Percentiles rank a stretch among this genome's conserved stretches.
Evolutionary conservation across 768 basidiomycete genomes (phyloP).

Genomic region (Hericium rajendrae): DNA sequence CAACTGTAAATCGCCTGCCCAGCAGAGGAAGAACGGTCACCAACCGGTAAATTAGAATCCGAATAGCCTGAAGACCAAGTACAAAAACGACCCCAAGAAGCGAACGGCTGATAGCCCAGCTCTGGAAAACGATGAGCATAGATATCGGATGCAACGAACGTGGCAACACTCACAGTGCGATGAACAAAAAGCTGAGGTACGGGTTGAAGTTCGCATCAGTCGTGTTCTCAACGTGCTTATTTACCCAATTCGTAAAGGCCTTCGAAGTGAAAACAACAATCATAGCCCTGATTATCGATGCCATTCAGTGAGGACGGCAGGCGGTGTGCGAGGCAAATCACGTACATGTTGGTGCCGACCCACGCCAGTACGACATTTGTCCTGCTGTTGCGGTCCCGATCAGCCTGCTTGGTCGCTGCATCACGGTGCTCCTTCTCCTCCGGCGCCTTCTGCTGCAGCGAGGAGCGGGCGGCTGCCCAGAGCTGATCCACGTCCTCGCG

Average conservation of each 20-base stretch:
- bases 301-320: slow-evolving; percentile 7
- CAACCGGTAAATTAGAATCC: slow-evolving; percentile 35
- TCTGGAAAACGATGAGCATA: slow-evolving; percentile 25
- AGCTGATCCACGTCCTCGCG: slow-evolving; percentile 84
- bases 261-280: slow-evolving; percentile 68
- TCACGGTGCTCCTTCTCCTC: slow-evolving; percentile 76
- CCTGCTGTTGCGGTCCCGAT: slow-evolving; percentile 75
- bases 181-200: slow-evolving; percentile 82
- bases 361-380: slow-evolving; percentile 80
- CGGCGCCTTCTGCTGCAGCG: slow-evolving; percentile 59
- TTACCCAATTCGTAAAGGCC: slow-evolving; percentile 69
- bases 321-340: slow-evolving; percentile 13
- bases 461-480: slow-evolving; percentile 67
- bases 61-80: slow-evolving; percentile 67
- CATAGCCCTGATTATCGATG: slow-evolving; percentile 38
- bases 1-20: not conserved
- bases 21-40: not conserved
- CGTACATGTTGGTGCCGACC: slow-evolving; percentile 79
- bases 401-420: slow-evolving; percentile 81
- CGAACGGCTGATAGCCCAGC: slow-evolving; percentile 76
- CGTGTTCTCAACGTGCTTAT: slow-evolving; percentile 39
- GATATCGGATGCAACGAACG: not conserved
- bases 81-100: slow-evolving; percentile 70
- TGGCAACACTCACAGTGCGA: slow-evolving; percentile 34
- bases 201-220: slow-evolving; percentile 67